These are phyloP conservation scores for Lunularia cruciata DNA, from an alignment of 225 moss, liverwort and hornwort species.

Conservation along the genomic window DNA sequence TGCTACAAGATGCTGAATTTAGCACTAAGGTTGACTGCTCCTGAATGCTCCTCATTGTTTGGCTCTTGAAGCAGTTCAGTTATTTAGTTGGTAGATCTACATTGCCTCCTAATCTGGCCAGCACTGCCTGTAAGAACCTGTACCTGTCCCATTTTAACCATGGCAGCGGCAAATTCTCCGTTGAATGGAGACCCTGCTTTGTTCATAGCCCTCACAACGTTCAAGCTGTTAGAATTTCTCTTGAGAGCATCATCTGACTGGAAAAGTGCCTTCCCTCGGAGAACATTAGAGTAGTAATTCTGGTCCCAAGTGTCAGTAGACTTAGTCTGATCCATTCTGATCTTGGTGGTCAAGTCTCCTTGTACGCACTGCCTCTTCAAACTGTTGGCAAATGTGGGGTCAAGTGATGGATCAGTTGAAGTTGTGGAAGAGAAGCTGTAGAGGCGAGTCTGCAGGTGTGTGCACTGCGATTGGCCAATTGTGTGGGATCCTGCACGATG, in stretches of 20 bases:
- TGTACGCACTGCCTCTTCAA: slow-evolving; percentile 27
- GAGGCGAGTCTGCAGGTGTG: slow-evolving; percentile 2
- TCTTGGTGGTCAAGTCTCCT: slow-evolving; percentile 9
- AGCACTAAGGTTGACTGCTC: too few species aligned
- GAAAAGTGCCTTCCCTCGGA: slow-evolving; percentile 4
- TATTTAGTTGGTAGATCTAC: background rate
- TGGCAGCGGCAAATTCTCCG: slow-evolving; percentile 14
- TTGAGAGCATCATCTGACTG: slow-evolving; percentile 17
- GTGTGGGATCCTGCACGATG: slow-evolving; percentile 11
- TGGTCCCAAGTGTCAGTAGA: slow-evolving; percentile 10
- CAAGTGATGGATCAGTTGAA: slow-evolving; percentile 19
- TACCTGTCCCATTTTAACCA: slow-evolving; percentile 18
- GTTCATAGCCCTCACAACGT: background rate
- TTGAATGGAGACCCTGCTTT: background rate
- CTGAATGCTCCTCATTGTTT: too few species aligned
- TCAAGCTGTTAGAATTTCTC: background rate
- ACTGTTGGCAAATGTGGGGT: background rate
- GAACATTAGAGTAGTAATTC: slow-evolving; percentile 18
- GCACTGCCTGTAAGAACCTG: background rate
- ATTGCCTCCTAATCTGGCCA: slow-evolving; percentile 1
- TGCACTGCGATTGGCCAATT: background rate
- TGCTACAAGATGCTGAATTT: too few species aligned
- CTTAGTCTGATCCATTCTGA: slow-evolving; percentile 8
- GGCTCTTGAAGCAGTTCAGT: too few species aligned
- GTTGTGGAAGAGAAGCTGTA: slow-evolving; percentile 41